Evolutionary conservation across 148 eudicot species (phyloP).

Genomic region (Pouteria glomerata): DNA sequence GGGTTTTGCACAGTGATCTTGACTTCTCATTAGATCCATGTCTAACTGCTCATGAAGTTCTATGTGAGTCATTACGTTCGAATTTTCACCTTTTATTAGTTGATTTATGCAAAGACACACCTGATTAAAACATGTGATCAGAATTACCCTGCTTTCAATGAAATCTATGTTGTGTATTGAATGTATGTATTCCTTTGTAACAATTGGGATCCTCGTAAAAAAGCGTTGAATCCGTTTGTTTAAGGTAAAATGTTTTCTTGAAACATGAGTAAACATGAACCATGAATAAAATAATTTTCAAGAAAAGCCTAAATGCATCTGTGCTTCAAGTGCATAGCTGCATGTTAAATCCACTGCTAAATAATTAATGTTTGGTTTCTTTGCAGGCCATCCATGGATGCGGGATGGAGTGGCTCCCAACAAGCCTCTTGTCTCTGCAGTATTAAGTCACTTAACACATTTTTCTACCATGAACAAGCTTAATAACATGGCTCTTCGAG

Average conservation of each 20-base stretch:
- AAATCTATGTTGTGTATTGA: too few relatives aligned
- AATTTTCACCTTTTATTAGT: background rate
- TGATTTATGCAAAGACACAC: background rate
- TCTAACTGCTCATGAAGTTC: conserved; percentile 13
- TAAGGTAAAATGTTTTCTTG: too few relatives aligned
- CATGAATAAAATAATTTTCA: too few relatives aligned
- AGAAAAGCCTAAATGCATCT: too few relatives aligned
- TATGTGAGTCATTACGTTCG: background rate
- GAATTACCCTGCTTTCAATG: background rate
- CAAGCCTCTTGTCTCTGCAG: background rate
- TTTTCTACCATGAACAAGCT: background rate
- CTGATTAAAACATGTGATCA: background rate
- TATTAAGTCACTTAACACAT: background rate
- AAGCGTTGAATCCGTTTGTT: too few relatives aligned
- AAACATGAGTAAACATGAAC: too few relatives aligned
- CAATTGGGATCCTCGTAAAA: too few relatives aligned
- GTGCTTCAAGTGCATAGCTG: background rate
- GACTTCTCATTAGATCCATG: conserved; percentile 26
- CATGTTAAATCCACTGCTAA: background rate
- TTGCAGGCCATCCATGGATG: background rate
- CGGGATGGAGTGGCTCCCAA: background rate
- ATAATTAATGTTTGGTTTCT: background rate
- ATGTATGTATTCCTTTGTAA: too few relatives aligned
- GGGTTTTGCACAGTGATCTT: conserved; percentile 26
- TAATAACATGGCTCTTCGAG: background rate